Base-by-base conservation (phyloP, 306 rosid species). In the Boehmeria nivea region DNA sequence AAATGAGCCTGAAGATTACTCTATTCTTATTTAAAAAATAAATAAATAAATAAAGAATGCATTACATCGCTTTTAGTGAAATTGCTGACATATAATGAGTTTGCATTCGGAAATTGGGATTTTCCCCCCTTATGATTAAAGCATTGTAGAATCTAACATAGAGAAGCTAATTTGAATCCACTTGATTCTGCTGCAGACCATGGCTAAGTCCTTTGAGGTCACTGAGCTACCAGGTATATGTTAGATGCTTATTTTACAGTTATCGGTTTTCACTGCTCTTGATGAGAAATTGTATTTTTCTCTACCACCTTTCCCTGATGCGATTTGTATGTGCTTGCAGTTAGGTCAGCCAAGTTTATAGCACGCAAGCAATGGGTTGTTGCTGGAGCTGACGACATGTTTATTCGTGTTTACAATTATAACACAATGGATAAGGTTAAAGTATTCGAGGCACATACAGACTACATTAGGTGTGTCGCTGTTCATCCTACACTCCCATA, bases 311-410 rank as follows among this genome's bases (percentile, higher is more conserved):
- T 63, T 63, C 3, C 55, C 54, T 60, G 20, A 42, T 40, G 6
- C 16, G 43, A 22, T 51, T 27, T 40, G 57, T 40, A 56, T 21
- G 21, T 20, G 54, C 63, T 68, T 84, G 81, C 95, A 93, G 99
- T 93, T 75, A 87, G 99, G 75, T 93, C 99, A 38, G 99, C 99
- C 76, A 93, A 93, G 71, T 93, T 93, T 85, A 81, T 93, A 62
- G 78, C 99, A 62, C 89, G 99, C 72, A 93, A 68, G 69, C 99
- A 93, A 69, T 93, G 95, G 99, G 89, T 93, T 70, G 99, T 93
- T 65, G 96, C 96, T 52, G 99, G 99, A 68, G 99, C 99, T 37
- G 99, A 93, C 73, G 99, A 93, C 72, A 93, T 93, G 96, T 75
- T 67, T 56, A 75, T 93, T 73, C 99, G 99, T 70, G 99, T 85